A percentile compares a stretch with the other conserved stretches of the same genome.
phyloP scores from a whole-genome alignment of 352 stramenopile genomes.

The Phytophthora megakarya region DNA sequence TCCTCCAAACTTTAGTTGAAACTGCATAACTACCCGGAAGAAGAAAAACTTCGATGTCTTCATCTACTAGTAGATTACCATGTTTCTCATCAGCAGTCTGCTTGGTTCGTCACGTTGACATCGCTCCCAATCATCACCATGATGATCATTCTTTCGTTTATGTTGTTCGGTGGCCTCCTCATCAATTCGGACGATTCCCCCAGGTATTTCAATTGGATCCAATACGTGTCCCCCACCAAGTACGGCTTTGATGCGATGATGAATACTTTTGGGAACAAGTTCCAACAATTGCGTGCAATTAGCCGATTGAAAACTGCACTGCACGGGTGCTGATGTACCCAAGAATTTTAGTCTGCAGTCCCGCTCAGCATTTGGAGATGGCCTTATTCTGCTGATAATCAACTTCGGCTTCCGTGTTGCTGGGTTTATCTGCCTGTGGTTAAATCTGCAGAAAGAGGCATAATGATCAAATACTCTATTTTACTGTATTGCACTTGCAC shows the following conservation, averaged over 20 bases:
- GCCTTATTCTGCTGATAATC: slow-evolving; percentile 29
- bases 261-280: slow-evolving; percentile 55
- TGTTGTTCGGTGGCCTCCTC: slow-evolving; percentile 53
- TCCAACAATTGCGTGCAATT: slow-evolving; percentile 40
- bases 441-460: slow-evolving; percentile 17
- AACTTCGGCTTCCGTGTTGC: slow-evolving; percentile 37
- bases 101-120: slow-evolving; percentile 31
- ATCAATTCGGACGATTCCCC: slow-evolving; percentile 48
- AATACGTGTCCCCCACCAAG: slow-evolving; percentile 53
- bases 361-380: slow-evolving; percentile 16
- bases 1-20: no score
- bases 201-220: slow-evolving; percentile 52
- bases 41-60: slow-evolving; percentile 43
- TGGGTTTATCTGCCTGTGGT: slow-evolving; percentile 31
- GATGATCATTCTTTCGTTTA: slow-evolving; percentile 44
- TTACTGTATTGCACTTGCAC: no score
- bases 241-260: slow-evolving; percentile 55
- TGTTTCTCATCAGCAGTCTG: slow-evolving; percentile 49
- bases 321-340: slow-evolving; percentile 37
- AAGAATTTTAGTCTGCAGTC: slow-evolving; percentile 35
- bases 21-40: no score
- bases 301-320: slow-evolving; percentile 29
- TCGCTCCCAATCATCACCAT: slow-evolving; percentile 46
- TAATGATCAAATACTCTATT: no score
- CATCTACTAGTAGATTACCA: slow-evolving; percentile 41